Percentiles rank a stretch among this genome's conserved stretches.
Conservation (phyloP, 2,329 filamentous ascomycete species). For the Sarocladiaceae sp. region DNA sequence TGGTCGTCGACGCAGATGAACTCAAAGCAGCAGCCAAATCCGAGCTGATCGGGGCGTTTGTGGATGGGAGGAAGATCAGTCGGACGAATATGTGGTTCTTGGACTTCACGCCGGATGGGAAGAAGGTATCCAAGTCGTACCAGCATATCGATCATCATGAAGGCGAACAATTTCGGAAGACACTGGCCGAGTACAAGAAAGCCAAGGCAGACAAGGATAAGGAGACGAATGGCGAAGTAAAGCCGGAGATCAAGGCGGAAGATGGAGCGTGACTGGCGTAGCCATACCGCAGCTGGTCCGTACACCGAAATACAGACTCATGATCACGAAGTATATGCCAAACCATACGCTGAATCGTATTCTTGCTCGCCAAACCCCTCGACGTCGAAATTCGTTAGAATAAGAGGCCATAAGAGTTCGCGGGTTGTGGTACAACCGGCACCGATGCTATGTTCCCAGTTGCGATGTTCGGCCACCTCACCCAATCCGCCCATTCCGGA, state of each 20-base stretch:
- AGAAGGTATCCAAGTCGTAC: background rate
- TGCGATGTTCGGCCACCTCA: background rate
- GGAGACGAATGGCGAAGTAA: background rate
- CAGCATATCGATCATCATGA: background rate
- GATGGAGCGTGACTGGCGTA: too few species aligned
- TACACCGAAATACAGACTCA: too few species aligned
- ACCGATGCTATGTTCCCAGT: background rate
- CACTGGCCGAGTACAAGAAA: background rate
- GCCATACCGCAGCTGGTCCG: too few species aligned
- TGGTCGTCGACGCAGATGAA: background rate
- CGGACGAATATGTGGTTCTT: constrained; percentile 7
- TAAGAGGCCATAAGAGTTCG: background rate
- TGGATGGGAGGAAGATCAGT: constrained; percentile 5
- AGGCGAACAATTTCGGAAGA: background rate
- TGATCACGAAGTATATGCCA: too few species aligned
- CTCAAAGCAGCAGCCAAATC: constrained; percentile 1
- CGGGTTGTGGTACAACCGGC: background rate
- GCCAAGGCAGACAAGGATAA: background rate
- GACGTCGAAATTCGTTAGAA: background rate
- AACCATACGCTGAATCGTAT: too few species aligned
- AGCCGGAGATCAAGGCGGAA: too few species aligned
- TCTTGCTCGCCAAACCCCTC: too few species aligned
- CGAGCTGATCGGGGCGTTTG: background rate
- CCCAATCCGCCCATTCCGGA: background rate
- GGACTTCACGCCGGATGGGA: constrained; percentile 1